These are phyloP conservation scores for Aspergillus novoparasiticus DNA, from an alignment of 2,329 filamentous ascomycete genomes.

Conservation along the genomic window DNA sequence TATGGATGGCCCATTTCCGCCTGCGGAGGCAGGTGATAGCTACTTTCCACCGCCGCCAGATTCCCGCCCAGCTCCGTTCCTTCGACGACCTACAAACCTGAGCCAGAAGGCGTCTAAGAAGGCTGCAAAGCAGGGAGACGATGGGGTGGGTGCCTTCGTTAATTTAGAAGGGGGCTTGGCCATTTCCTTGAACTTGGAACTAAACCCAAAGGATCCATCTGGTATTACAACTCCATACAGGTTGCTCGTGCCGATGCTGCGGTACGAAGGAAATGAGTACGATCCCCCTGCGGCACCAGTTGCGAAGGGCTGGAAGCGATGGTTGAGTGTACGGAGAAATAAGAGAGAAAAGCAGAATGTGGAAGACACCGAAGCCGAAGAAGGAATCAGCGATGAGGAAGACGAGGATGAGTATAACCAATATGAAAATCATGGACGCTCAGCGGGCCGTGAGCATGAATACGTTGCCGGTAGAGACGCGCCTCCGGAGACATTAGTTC, in stretches of 20 bases:
- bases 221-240: slow-evolving; percentile 88
- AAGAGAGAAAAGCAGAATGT: slow-evolving; percentile 23
- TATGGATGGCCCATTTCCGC: slow-evolving; percentile 35
- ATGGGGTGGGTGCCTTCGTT: slow-evolving; percentile 60
- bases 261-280: slow-evolving; percentile 49
- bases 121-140: slow-evolving; percentile 55
- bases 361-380: slow-evolving; percentile 26
- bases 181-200: slow-evolving; percentile 85
- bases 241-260: slow-evolving; percentile 77
- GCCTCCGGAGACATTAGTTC: slow-evolving; percentile 14
- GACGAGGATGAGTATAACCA: slow-evolving; percentile 22
- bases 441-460: slow-evolving; percentile 4
- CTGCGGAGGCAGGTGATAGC: slow-evolving; percentile 34
- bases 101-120: slow-evolving; percentile 63
- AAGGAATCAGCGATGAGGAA: slow-evolving; percentile 17
- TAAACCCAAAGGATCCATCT: slow-evolving; percentile 79
- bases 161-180: slow-evolving; percentile 84
- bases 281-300: slow-evolving; percentile 39
- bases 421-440: slow-evolving; percentile 8
- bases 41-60: slow-evolving; percentile 33
- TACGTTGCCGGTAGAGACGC: slow-evolving; percentile 6
- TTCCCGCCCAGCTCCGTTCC: slow-evolving; percentile 54
- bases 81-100: slow-evolving; percentile 70
- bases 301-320: slow-evolving; percentile 45
- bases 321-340: slow-evolving; percentile 34